Base-by-base conservation (phyloP, 768 basidiomycete genomes). In the Phlebiopsis flavidoalba region DNA sequence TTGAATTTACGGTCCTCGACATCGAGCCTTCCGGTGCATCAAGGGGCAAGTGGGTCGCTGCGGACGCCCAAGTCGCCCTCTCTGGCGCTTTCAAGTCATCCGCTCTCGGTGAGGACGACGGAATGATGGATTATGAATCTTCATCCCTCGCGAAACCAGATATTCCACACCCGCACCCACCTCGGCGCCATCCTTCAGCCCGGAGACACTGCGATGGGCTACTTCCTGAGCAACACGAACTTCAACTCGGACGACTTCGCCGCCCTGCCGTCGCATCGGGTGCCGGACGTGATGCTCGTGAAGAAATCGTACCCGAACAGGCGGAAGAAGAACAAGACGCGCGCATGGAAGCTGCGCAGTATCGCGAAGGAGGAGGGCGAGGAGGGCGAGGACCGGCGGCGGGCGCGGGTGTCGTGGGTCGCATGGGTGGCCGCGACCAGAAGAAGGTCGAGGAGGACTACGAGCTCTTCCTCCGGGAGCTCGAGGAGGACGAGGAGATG, bases 381-480 rank as follows among this genome's bases (percentile, higher is more conserved):
- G 71, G 90, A 90, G 43, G 91, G 87, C 33, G 89, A 93, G 69
- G 26, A 88, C 87, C 14, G 82, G 88, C 33, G 81, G 77, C 52
- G 88, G 85, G 36, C 78, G 91, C 47, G 95, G n/a, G 95, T 58
- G 88, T 94, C n/a, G 87, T 96, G 48, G 95, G 95, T 1, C 78
- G 93, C 51, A 81, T 89, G 81, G 95, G 95, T 11, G 95, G 94
- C 37, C 79, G 93, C 51, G 95, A 96, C 75, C 83, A 87, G 74
- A 87, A 83, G 77, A 94, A 95, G 79, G 92, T 98, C 60, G 95
- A 98, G 66, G 87, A 93, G 71, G 96, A 99, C 71, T 99, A 98
- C 74, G 97, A 98, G 77, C 64, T 92, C 54, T 99, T 99, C 84
- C 76, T 98, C 74, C 83, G 90, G 50, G 95, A 97, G 63, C 74